A percentile compares a stretch with the other conserved stretches of the same genome.
Evolutionary conservation across 2,329 filamentous ascomycete genomes (phyloP).

Genomic region (Macrophomina tecta): DNA sequence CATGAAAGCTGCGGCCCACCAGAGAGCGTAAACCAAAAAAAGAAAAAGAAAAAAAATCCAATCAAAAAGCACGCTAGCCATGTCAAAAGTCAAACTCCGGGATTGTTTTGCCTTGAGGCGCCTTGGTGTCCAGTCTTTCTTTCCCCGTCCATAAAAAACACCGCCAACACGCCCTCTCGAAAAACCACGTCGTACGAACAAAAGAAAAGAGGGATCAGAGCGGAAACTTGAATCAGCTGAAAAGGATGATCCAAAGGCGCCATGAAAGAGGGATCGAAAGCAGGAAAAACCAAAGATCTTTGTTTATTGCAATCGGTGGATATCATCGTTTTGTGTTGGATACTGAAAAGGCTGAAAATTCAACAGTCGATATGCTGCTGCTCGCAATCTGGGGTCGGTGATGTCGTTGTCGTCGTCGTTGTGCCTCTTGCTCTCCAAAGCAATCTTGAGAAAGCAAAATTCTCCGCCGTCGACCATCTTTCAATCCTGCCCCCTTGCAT

Average conservation of each 20-base stretch:
- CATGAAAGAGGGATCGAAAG: not conserved
- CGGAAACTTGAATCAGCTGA: not conserved
- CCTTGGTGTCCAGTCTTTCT: slow-evolving; percentile 16
- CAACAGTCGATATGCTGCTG: not conserved
- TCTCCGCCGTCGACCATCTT: not conserved
- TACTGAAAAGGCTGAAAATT: not conserved
- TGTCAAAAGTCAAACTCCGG: not conserved
- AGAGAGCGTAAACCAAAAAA: not conserved
- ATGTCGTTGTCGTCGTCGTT: not conserved
- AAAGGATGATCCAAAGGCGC: not conserved
- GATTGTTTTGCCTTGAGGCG: slow-evolving; percentile 20
- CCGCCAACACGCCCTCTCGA: not conserved
- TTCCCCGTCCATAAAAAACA: not conserved
- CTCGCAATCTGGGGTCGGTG: not conserved
- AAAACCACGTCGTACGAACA: not conserved
- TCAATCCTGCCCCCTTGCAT: not conserved
- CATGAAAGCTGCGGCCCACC: not conserved
- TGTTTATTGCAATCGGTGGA: slow-evolving; percentile 18
- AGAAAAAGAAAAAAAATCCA: not conserved
- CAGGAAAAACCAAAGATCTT: slow-evolving; percentile 2
- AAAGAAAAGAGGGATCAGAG: not conserved
- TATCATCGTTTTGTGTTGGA: slow-evolving; percentile 18
- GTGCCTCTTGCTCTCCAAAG: not conserved
- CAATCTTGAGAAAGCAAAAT: not conserved
- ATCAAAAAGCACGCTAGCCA: not conserved